These are phyloP conservation scores for Lyophyllum shimeji DNA, from an alignment of 768 basidiomycete genomes.

Conservation along the genomic window DNA sequence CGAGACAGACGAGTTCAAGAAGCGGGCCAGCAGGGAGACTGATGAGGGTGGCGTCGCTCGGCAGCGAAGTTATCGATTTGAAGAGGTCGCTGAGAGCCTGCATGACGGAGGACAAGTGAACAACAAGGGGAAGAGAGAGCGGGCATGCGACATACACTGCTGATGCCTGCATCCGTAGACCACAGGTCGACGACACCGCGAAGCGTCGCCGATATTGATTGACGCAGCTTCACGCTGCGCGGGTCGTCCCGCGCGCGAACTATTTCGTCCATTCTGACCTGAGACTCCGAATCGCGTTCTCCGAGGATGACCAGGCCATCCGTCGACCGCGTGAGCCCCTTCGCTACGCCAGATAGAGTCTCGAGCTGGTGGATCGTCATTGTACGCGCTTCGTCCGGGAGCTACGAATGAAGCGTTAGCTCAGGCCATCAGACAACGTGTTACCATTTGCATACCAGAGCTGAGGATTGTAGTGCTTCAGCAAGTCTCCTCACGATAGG, in stretches of 20 bases:
- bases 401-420: conserved; percentile 34
- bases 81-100: conserved; percentile 82
- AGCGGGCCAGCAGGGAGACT: conserved; percentile 82
- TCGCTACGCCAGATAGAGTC: conserved; percentile 81
- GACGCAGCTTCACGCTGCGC: conserved; percentile 60
- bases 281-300: conserved; percentile 50
- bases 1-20: conserved; percentile 74
- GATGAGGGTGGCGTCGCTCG: conserved; percentile 73
- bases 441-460: conserved; percentile 36
- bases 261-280: conserved; percentile 53
- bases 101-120: background rate
- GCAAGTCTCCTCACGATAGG: conserved; percentile 73
- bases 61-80: conserved; percentile 83
- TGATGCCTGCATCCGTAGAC: conserved; percentile 76
- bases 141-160: conserved; percentile 55
- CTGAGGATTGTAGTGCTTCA: conserved; percentile 56
- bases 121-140: background rate
- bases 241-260: conserved; percentile 63
- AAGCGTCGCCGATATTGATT: conserved; percentile 62
- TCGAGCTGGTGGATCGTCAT: conserved; percentile 73
- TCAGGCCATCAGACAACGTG: background rate
- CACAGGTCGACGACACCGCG: conserved; percentile 67
- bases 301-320: conserved; percentile 65
- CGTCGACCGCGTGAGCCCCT: conserved; percentile 77
- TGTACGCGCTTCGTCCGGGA: conserved; percentile 69